Conservation (phyloP, 1,284 basidiomycete species). For the Ustilago nuda region DNA sequence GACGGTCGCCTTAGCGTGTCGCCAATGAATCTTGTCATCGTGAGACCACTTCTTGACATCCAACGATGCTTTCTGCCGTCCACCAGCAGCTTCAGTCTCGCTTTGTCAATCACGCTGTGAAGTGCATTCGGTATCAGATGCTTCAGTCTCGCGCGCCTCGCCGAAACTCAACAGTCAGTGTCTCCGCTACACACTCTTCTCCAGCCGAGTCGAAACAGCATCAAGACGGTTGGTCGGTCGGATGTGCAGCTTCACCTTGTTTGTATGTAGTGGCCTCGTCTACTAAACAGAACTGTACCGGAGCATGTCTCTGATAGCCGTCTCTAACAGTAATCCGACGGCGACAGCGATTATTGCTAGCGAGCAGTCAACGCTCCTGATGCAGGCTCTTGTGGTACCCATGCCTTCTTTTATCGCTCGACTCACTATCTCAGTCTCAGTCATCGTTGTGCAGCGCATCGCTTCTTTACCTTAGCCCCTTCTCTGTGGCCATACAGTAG, state of each 20-base stretch:
- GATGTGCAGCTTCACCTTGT: constrained; percentile 20
- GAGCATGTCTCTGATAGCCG: not conserved
- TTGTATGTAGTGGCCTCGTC: not conserved
- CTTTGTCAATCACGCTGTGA: too few species aligned
- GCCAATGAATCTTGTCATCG: not conserved
- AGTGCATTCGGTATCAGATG: too few species aligned
- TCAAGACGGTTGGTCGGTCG: not conserved
- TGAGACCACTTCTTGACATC: too few species aligned
- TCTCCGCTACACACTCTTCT: not conserved
- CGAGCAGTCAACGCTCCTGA: not conserved
- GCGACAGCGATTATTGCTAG: not conserved
- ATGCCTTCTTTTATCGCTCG: constrained; percentile 14
- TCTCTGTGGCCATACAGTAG: not conserved
- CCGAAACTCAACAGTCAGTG: not conserved
- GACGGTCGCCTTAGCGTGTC: not conserved
- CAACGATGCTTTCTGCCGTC: too few species aligned
- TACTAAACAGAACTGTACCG: too few species aligned
- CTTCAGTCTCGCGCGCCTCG: too few species aligned
- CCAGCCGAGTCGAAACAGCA: not conserved
- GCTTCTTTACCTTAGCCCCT: not conserved
- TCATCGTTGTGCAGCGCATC: constrained; percentile 1
- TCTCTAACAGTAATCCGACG: not conserved
- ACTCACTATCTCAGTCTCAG: constrained; percentile 15
- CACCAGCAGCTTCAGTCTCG: too few species aligned
- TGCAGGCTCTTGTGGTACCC: too few species aligned